Conservation (phyloP, 2,329 filamentous ascomycete species). For the Canariomyces notabilis region DNA sequence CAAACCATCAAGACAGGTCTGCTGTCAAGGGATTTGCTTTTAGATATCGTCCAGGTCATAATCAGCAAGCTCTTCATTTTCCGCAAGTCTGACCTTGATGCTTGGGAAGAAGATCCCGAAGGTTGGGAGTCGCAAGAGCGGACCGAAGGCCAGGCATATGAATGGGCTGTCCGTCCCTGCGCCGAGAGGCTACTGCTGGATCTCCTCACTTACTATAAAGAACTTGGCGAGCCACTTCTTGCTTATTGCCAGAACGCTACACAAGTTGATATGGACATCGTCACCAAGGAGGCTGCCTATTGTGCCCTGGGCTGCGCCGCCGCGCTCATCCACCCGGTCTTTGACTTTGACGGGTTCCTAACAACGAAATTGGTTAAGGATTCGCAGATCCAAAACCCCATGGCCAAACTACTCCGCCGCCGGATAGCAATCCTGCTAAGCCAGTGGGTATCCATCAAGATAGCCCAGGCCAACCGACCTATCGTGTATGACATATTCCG, state of each 20-base stretch:
- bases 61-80: slow-evolving; percentile 88
- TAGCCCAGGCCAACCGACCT: slow-evolving; percentile 61
- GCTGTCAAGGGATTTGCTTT: slow-evolving; percentile 69
- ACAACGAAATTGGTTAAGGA: slow-evolving; percentile 71
- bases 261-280: slow-evolving; percentile 59
- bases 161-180: slow-evolving; percentile 88
- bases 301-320: slow-evolving; percentile 86
- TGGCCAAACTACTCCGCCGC: slow-evolving; percentile 78
- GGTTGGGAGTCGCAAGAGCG: slow-evolving; percentile 93
- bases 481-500: slow-evolving; percentile 85
- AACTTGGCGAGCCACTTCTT: slow-evolving; percentile 72
- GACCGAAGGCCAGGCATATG: slow-evolving; percentile 76
- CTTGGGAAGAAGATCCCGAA: slow-evolving; percentile 92
- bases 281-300: slow-evolving; percentile 91
- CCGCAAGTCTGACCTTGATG: slow-evolving; percentile 74
- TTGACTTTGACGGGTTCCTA: slow-evolving; percentile 82
- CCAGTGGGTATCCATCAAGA: slow-evolving; percentile 80
- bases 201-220: slow-evolving; percentile 82
- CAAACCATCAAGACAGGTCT: slow-evolving; percentile 66
- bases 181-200: slow-evolving; percentile 92
- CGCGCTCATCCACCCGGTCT: slow-evolving; percentile 63
- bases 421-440: slow-evolving; percentile 84
- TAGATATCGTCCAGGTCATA: slow-evolving; percentile 76
- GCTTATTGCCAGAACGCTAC: slow-evolving; percentile 77
- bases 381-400: slow-evolving; percentile 56